These are phyloP conservation scores for Austroboletus olivaceoglutinosus DNA, from an alignment of 1,284 basidiomycete genomes.

Conservation along the genomic window DNA sequence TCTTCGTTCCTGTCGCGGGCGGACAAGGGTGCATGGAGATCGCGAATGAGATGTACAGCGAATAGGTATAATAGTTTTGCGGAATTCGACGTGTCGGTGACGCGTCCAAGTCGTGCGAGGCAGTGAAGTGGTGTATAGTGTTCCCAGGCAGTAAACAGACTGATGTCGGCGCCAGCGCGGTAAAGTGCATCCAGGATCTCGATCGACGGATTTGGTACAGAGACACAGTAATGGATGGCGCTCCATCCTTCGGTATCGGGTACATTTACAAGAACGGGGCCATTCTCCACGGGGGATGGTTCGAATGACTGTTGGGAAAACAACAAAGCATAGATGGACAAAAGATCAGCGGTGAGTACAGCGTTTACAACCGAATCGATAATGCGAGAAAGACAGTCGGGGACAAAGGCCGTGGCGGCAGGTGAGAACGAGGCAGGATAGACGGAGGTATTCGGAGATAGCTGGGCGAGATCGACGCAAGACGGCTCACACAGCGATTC, in stretches of 20 bases:
- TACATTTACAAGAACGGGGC: slow-evolving; percentile 55
- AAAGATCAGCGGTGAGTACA: slow-evolving; percentile 46
- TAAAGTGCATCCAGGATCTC: slow-evolving; percentile 66
- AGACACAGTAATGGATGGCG: slow-evolving; percentile 65
- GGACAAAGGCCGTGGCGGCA: slow-evolving; percentile 34
- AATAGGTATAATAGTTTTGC: slow-evolving; percentile 51
- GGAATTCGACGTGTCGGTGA: slow-evolving; percentile 38
- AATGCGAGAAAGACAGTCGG: slow-evolving; percentile 36
- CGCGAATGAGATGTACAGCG: slow-evolving; percentile 61
- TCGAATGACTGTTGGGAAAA: slow-evolving; percentile 48
- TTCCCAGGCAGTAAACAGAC: slow-evolving; percentile 63
- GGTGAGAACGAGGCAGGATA: slow-evolving; percentile 11
- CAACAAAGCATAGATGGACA: slow-evolving; percentile 52
- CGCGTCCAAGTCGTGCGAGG: slow-evolving; percentile 53
- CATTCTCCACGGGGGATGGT: slow-evolving; percentile 41
- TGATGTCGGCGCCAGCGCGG: slow-evolving; percentile 68
- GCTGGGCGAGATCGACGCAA: slow-evolving; percentile 15
- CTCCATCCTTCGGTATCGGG: slow-evolving; percentile 68
- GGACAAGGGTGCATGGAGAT: slow-evolving; percentile 62
- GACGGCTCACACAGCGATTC: slow-evolving; percentile 27
- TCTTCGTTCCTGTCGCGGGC: slow-evolving; percentile 80
- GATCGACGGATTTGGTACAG: slow-evolving; percentile 52
- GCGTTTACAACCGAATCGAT: slow-evolving; percentile 54
- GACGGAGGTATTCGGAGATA: slow-evolving; percentile 28
- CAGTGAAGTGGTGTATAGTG: slow-evolving; percentile 69